Conservation (phyloP, 2,329 filamentous ascomycete species). For the Aspergillus candidus region DNA sequence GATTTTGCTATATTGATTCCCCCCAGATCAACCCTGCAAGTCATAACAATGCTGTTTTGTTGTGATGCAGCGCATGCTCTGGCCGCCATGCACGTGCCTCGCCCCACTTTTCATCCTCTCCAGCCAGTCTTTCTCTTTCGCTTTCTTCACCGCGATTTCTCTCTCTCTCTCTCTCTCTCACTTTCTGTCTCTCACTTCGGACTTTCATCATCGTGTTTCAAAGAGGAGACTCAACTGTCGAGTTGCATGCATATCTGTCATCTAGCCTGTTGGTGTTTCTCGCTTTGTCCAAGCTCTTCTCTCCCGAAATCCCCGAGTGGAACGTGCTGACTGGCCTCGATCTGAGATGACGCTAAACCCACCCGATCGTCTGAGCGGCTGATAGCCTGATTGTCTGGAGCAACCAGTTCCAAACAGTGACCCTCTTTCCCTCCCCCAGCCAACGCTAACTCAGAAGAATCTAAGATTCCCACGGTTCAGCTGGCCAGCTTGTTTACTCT, state of each 20-base stretch:
- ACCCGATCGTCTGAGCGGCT: constrained; percentile 16
- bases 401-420: constrained; percentile 15
- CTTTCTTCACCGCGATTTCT: constrained; percentile 1
- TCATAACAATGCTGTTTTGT: neutral
- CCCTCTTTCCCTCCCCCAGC: constrained; percentile 9
- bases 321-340: no score
- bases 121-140: neutral
- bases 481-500: constrained; percentile 26
- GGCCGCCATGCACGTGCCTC: constrained; percentile 5
- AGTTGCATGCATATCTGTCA: no score
- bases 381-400: constrained; percentile 28
- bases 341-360: constrained; percentile 13
- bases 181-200: constrained; percentile 3
- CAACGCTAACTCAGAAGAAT: constrained; percentile 12
- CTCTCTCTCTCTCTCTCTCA: neutral
- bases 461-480: constrained; percentile 29
- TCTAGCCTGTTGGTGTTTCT: no score
- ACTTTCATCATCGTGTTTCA: neutral
- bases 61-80: constrained; percentile 1
- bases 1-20: neutral
- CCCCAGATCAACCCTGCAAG: neutral
- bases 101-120: constrained; percentile 6
- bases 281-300: no score
- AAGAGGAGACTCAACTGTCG: no score
- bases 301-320: no score